phyloP scores from a whole-genome alignment of 495 filamentous ascomycete species.

The Hypomontagnella monticulosa region DNA sequence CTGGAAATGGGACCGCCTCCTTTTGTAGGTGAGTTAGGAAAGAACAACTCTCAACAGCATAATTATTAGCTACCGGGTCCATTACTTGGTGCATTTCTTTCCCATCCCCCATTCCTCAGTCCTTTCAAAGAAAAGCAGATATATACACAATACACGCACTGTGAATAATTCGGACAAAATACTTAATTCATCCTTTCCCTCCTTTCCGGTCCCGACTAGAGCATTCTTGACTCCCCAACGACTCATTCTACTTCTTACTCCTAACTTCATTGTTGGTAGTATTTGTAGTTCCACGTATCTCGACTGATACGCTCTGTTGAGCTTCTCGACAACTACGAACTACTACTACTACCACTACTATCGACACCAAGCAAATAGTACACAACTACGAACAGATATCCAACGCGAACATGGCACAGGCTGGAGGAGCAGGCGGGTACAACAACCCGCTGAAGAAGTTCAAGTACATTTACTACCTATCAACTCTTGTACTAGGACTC shows the following conservation, averaged over 20 bases:
- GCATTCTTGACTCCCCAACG: constrained; percentile 3
- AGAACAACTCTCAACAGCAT: constrained; percentile 27
- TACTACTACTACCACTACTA: constrained; percentile 10
- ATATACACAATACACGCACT: constrained; percentile 8
- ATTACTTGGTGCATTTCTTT: constrained; percentile 18
- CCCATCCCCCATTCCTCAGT: not conserved
- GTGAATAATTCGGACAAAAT: constrained; percentile 13
- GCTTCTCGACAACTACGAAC: constrained; percentile 12
- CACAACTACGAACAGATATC: constrained; percentile 11
- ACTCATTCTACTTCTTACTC: constrained; percentile 4
- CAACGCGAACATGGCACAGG: constrained; percentile 55
- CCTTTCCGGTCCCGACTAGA: constrained; percentile 1
- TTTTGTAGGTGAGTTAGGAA: constrained; percentile 32
- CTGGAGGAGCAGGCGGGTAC: constrained; percentile 77
- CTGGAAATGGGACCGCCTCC: constrained; percentile 34
- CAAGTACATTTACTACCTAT: constrained; percentile 71
- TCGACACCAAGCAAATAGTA: not conserved
- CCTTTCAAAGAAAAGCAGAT: not conserved
- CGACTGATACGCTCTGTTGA: constrained; percentile 15
- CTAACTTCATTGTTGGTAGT: constrained; percentile 8
- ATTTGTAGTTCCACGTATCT: constrained; percentile 15
- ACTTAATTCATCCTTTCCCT: constrained; percentile 24
- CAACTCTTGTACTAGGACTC: constrained; percentile 19
- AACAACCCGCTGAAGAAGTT: constrained; percentile 99
- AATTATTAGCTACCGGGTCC: no score